Percentiles rank a stretch among this genome's conserved stretches.
These are phyloP conservation scores for Mycena citricolor DNA, from an alignment of 1,284 basidiomycete genomes.

Conservation along the genomic window DNA sequence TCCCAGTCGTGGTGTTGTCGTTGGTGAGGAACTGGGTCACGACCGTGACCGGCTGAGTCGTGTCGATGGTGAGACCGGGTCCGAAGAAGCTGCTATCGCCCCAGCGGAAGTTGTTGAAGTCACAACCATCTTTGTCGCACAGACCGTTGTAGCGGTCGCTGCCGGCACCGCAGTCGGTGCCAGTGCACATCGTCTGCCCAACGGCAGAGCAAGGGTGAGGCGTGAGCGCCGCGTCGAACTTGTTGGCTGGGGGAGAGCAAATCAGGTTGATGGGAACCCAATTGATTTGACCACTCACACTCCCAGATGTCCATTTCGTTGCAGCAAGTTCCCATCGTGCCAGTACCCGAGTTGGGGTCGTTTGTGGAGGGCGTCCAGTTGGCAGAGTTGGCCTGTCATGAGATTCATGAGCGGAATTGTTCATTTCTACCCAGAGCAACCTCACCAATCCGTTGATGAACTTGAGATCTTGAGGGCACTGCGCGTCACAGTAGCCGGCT, in stretches of 20 bases:
- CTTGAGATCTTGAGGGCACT: slow-evolving; percentile 57
- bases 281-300: slow-evolving; percentile 25
- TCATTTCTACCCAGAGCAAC: neutral
- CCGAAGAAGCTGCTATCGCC: slow-evolving; percentile 50
- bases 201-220: slow-evolving; percentile 16
- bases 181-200: slow-evolving; percentile 35
- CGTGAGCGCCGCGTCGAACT: slow-evolving; percentile 18
- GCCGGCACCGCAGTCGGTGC: slow-evolving; percentile 34
- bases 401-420: too few species aligned
- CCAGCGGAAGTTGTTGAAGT: slow-evolving; percentile 57
- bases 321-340: slow-evolving; percentile 49
- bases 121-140: slow-evolving; percentile 54
- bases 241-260: slow-evolving; percentile 24
- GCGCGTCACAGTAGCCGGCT: slow-evolving; percentile 56
- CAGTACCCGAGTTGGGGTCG: slow-evolving; percentile 46
- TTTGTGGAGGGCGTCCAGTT: slow-evolving; percentile 41
- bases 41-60: slow-evolving; percentile 19
- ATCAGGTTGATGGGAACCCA: too few species aligned
- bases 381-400: slow-evolving; percentile 42
- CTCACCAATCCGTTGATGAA: slow-evolving; percentile 47
- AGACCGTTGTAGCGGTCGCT: slow-evolving; percentile 39
- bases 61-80: slow-evolving; percentile 35
- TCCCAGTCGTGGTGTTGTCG: slow-evolving; percentile 44
- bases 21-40: slow-evolving; percentile 42
- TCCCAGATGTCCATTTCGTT: slow-evolving; percentile 57